Evolutionary conservation across 345 rosid genomes (phyloP).

Genomic region (Chamaenerion angustifolium): DNA sequence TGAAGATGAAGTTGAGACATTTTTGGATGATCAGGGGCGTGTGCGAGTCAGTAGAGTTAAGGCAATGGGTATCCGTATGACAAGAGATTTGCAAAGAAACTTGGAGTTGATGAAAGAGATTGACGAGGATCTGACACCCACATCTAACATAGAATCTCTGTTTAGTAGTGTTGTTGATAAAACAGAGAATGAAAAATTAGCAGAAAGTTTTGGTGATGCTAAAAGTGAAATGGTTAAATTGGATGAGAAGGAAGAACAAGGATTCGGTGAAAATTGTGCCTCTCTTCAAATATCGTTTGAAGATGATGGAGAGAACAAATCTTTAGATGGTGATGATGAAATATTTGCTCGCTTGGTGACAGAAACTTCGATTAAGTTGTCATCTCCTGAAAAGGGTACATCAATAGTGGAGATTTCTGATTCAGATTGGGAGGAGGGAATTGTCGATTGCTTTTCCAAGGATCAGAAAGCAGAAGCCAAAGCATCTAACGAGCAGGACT

Average conservation of each 20-base stretch:
- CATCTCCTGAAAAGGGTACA: slow-evolving; percentile 27
- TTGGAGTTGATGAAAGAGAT: slow-evolving; percentile 81
- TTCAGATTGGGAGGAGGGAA: slow-evolving; percentile 69
- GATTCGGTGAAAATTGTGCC: slow-evolving; percentile 17
- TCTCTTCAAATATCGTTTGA: slow-evolving; percentile 69
- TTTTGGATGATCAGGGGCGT: slow-evolving; percentile 70
- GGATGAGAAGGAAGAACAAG: slow-evolving; percentile 18
- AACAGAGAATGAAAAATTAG: slow-evolving; percentile 10
- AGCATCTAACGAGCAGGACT: slow-evolving; percentile 17
- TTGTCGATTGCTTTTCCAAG: slow-evolving; percentile 11
- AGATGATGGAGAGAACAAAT: slow-evolving; percentile 30
- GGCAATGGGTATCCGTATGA: slow-evolving; percentile 94
- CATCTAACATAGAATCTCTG: slow-evolving; percentile 10
- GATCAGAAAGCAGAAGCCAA: slow-evolving; percentile 19
- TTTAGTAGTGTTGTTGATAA: slow-evolving; percentile 1
- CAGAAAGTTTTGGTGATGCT: slow-evolving; percentile 17
- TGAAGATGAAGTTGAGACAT: slow-evolving; percentile 63
- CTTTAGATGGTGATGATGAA: slow-evolving; percentile 46
- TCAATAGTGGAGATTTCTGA: slow-evolving; percentile 20
- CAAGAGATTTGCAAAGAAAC: slow-evolving; percentile 92
- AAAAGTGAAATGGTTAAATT: slow-evolving; percentile 19
- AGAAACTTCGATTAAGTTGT: slow-evolving; percentile 27
- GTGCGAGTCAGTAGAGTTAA: slow-evolving; percentile 55
- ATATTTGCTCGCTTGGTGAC: slow-evolving; percentile 63
- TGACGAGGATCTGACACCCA: slow-evolving; percentile 22